Conservation (phyloP, 176 grass and related monocot genomes). For the Puccinellia tenuiflora region DNA sequence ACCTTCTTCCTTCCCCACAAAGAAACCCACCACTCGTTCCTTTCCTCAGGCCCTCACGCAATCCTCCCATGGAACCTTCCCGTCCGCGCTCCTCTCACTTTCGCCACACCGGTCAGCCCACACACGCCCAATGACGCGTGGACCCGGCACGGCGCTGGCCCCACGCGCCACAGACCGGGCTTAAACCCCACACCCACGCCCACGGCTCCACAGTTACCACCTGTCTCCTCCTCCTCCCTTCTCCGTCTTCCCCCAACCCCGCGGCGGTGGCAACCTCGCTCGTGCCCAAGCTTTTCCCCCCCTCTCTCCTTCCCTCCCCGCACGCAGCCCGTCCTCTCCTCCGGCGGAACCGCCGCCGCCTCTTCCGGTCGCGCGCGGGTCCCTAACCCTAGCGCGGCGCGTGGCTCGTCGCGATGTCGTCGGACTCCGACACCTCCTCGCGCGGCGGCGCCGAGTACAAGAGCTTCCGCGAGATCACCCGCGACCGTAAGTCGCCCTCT, state of each 20-base stretch:
- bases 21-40: neutral
- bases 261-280: conserved; percentile 13
- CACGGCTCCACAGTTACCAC: neutral
- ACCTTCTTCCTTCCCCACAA: neutral
- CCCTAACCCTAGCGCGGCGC: conserved; percentile 17
- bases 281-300: neutral
- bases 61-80: neutral
- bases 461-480: conserved; percentile 56
- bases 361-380: neutral
- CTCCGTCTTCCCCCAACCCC: neutral
- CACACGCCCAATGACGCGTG: neutral
- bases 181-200: conserved; percentile 1
- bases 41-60: neutral
- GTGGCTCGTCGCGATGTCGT: conserved; percentile 39
- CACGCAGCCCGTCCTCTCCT: neutral
- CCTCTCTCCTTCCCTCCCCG: neutral
- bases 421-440: conserved; percentile 70
- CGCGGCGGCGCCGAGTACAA: conserved; percentile 34
- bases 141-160: neutral
- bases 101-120: neutral
- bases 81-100: neutral
- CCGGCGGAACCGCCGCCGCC: neutral
- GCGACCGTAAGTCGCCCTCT: conserved; percentile 51
- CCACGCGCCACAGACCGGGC: neutral
- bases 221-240: neutral